Conservation (phyloP, 2,329 filamentous ascomycete genomes). For the Verticillium nonalfalfae region DNA sequence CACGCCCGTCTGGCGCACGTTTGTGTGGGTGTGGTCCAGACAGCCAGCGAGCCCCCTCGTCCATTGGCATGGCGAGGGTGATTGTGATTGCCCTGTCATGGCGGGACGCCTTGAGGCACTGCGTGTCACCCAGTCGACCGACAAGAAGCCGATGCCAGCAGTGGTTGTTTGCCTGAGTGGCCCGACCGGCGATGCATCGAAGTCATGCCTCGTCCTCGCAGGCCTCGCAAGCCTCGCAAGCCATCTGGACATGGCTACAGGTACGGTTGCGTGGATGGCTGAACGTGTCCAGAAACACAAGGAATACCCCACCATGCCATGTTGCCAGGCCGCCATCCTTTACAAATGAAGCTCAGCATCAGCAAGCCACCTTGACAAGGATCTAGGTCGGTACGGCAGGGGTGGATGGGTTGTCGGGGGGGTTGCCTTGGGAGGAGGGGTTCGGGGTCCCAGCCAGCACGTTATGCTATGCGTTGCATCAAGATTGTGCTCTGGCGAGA, state of each 20-base stretch:
- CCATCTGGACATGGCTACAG: no score
- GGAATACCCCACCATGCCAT: conserved; percentile 14
- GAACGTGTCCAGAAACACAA: conserved; percentile 1
- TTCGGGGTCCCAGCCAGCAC: background rate
- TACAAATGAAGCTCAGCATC: background rate
- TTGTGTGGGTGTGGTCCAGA: background rate
- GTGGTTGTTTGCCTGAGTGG: background rate
- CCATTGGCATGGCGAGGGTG: no score
- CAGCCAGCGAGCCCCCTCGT: background rate
- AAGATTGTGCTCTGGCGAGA: background rate
- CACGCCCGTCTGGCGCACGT: background rate
- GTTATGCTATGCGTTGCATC: background rate
- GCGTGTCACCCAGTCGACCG: background rate
- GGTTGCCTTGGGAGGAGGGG: background rate
- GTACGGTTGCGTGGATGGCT: background rate
- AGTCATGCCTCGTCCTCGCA: background rate
- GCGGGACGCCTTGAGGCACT: background rate
- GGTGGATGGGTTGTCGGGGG: background rate
- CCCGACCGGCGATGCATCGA: background rate
- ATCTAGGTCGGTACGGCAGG: background rate
- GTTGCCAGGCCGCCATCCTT: conserved; percentile 1
- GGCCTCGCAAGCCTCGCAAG: background rate
- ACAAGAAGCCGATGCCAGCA: background rate
- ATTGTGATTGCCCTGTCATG: background rate
- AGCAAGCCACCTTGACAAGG: background rate